Evolutionary conservation across 495 filamentous ascomycete genomes (phyloP).

Genomic region (Trichoderma virens): DNA sequence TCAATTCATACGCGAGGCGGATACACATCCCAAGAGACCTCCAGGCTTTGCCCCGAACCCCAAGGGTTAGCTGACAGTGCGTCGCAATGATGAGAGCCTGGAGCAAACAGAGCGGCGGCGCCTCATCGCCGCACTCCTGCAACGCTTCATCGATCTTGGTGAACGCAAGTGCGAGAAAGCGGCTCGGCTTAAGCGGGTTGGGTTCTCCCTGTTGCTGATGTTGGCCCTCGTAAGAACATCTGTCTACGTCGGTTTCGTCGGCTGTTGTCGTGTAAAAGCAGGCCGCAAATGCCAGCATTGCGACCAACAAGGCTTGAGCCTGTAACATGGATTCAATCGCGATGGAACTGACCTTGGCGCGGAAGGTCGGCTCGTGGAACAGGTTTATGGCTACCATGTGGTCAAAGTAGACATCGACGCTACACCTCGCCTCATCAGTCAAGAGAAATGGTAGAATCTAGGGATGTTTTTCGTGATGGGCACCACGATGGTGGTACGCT

Average conservation of each 20-base stretch:
- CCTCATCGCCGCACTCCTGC: conserved; percentile 20
- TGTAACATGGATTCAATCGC: conserved; percentile 15
- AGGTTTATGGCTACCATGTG: conserved; percentile 25
- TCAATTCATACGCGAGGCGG: conserved; percentile 24
- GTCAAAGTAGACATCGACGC: conserved; percentile 22
- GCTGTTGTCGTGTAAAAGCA: conserved; percentile 10
- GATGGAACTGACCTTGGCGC: conserved; percentile 20
- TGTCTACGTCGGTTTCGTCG: not conserved
- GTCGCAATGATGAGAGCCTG: conserved; percentile 21
- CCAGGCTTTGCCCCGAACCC: conserved; percentile 25
- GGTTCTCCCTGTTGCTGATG: conserved; percentile 12
- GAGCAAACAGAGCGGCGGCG: conserved; percentile 22
- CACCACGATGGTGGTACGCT: no score
- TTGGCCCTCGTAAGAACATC: not conserved
- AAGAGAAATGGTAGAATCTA: not conserved
- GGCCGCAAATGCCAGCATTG: conserved; percentile 24
- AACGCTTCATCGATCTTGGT: conserved; percentile 18
- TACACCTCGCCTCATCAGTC: conserved; percentile 7
- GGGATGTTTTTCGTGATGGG: no score
- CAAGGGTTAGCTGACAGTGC: conserved; percentile 22
- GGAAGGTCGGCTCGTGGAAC: conserved; percentile 21
- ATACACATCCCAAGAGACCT: conserved; percentile 25
- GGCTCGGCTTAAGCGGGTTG: no score
- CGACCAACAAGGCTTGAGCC: conserved; percentile 21
- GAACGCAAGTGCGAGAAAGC: conserved; percentile 19